phyloP scores from a whole-genome alignment of 192 early-diverging fungal genomes.

The Podochytrium sp. region DNA sequence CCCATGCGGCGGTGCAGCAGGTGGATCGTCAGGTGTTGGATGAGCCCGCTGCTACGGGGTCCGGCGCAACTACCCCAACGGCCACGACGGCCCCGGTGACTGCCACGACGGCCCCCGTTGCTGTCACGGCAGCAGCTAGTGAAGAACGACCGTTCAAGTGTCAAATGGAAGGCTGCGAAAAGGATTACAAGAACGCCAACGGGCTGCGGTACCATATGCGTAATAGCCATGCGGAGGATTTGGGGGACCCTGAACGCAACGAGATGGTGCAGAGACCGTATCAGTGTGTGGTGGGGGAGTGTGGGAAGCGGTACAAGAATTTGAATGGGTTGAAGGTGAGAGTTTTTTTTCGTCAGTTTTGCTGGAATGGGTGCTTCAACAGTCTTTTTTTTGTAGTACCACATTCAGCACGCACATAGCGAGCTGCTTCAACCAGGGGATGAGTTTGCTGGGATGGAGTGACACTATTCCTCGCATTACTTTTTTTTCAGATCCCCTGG shows the following conservation, averaged over 20 bases:
- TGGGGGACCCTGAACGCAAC: constrained; percentile 64
- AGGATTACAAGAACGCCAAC: constrained; percentile 98
- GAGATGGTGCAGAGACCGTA: constrained; percentile 64
- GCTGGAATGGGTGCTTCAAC: not conserved
- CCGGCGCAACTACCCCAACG: not conserved
- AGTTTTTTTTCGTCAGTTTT: constrained; percentile 20
- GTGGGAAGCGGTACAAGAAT: constrained; percentile 99
- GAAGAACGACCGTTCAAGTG: constrained; percentile 91
- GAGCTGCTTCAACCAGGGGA: constrained; percentile 4
- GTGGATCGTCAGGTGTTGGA: not conserved
- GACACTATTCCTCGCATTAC: not conserved
- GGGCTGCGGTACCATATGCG: constrained; percentile 94
- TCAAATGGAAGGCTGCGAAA: constrained; percentile 82
- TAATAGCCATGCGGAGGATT: constrained; percentile 86
- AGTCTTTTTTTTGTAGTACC: constrained; percentile 42
- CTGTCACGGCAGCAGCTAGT: constrained; percentile 18
- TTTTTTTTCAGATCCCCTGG: not conserved
- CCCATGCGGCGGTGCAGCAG: not conserved
- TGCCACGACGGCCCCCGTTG: not conserved
- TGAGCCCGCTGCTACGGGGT: not conserved
- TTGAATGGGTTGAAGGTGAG: constrained; percentile 88
- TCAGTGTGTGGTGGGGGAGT: constrained; percentile 78
- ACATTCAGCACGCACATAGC: constrained; percentile 53
- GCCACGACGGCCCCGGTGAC: not conserved
- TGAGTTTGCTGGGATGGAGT: not conserved